These are phyloP conservation scores for Pelargonium exstipulatum DNA, from an alignment of 441 rosid species.

Conservation along the genomic window DNA sequence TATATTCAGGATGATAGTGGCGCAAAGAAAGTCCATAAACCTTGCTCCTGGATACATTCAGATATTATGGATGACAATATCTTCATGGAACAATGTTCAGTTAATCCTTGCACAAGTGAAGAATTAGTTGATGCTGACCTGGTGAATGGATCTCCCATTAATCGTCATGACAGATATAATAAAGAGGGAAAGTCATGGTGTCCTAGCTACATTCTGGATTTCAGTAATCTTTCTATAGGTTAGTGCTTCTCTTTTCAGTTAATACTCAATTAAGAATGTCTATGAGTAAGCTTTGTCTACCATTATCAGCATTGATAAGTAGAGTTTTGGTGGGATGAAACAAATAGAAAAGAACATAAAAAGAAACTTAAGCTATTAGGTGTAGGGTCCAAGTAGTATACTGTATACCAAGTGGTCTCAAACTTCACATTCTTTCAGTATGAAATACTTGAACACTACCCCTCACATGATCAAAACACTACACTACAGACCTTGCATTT, in stretches of 20 bases:
- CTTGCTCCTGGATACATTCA: conserved; percentile 82
- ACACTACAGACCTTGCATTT: no score
- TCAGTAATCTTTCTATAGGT: conserved; percentile 77
- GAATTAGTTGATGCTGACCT: conserved; percentile 18
- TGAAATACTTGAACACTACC: no score
- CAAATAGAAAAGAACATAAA: no score
- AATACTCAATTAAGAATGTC: not conserved
- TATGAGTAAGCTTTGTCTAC: not conserved
- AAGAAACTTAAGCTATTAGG: no score
- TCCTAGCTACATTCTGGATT: conserved; percentile 74
- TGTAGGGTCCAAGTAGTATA: no score
- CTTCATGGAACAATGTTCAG: conserved; percentile 54
- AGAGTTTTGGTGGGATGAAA: not conserved
- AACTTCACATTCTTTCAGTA: no score
- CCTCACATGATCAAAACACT: no score
- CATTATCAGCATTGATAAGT: not conserved
- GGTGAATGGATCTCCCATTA: conserved; percentile 21
- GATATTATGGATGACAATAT: conserved; percentile 95
- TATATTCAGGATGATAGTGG: conserved; percentile 45
- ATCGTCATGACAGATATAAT: conserved; percentile 28
- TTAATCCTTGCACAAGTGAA: conserved; percentile 22
- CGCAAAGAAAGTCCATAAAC: conserved; percentile 34
- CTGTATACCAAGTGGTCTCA: no score
- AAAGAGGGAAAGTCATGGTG: conserved; percentile 48
- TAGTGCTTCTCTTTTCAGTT: conserved; percentile 21